Base-by-base conservation (phyloP, 2,329 filamentous ascomycete species). In the Fonsecaea multimorphosa region DNA sequence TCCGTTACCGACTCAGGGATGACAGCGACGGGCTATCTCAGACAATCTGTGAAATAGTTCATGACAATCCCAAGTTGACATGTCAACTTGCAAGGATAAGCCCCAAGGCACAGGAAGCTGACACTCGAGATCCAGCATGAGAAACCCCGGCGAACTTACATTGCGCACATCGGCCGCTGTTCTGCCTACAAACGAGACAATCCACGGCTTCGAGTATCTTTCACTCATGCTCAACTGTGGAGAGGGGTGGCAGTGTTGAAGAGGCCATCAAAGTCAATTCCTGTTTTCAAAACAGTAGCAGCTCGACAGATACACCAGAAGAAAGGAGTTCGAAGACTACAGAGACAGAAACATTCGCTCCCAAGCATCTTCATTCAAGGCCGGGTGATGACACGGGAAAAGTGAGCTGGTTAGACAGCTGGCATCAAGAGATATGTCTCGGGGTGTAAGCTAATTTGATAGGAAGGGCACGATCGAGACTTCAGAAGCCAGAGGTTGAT, bases 391-490 rank as follows among this genome's bases (percentile, higher is more conserved):
- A 73, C 78, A 84, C 64, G 82, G 83, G 3, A 84, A 84, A 72
- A 84, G 81, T 0, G 81, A 83, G 64, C 71, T 84, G 12, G 81
- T 82, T 0, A 74, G 74, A 14, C 73, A 73, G 7, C 75, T 84
- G n/a, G 70, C 5, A 71, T 78, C 22, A 53, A 61, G 1, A 68
- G 72, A 31, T 74, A 78, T 46, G 74, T 70, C 22, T 67, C 71
- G 1, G 67, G 80, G 1, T 80, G 76, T 66, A 68, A 69, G 9
- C 58, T 63, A 1, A 71, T 80, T 12, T 75, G 75, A 0, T 61
- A 73, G 3, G 67, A 73, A 1, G 72, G 72, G 9, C 79, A 80
- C 58, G 58, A 73, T 22, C 61, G 70, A 7, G 72, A 78, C 16
- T 72, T 79, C 6, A 78, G 78, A 0, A 78, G 77, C 0, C 70